These are phyloP conservation scores for Crithidia mellificae DNA, from an alignment of 208 protist genomes.

Conservation along the genomic window DNA sequence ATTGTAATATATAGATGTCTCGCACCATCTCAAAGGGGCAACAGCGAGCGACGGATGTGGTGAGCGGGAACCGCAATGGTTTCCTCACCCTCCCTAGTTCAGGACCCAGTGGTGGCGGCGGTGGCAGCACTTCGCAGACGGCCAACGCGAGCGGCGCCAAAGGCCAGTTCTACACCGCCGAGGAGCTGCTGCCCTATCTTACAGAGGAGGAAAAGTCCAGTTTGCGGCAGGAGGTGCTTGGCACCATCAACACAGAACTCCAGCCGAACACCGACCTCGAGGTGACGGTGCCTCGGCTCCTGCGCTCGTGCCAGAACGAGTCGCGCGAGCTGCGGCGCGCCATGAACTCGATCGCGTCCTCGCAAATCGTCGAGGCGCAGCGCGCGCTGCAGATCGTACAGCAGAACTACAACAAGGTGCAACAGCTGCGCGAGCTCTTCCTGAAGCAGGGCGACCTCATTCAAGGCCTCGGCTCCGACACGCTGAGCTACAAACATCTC, in stretches of 20 bases:
- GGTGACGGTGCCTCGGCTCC: constrained; percentile 71
- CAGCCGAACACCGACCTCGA: constrained; percentile 70
- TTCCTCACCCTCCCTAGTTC: constrained; percentile 17
- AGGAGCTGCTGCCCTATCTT: constrained; percentile 73
- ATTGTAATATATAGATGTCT: constrained; percentile 14
- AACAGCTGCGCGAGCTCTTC: constrained; percentile 67
- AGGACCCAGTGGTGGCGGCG: neutral
- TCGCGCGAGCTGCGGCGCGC: constrained; percentile 71
- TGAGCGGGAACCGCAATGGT: constrained; percentile 29
- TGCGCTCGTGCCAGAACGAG: constrained; percentile 75
- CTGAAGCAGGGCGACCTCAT: constrained; percentile 80
- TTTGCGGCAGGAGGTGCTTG: constrained; percentile 70
- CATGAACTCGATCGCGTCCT: constrained; percentile 81
- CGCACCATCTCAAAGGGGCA: constrained; percentile 30
- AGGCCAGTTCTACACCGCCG: constrained; percentile 57
- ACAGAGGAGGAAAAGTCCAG: constrained; percentile 52
- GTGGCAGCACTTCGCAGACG: neutral
- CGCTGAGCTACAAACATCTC: constrained; percentile 68
- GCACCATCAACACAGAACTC: constrained; percentile 79
- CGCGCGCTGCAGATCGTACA: constrained; percentile 74
- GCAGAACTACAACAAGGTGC: constrained; percentile 59
- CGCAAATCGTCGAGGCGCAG: constrained; percentile 80
- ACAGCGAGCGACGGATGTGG: constrained; percentile 32
- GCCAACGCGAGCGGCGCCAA: constrained; percentile 3
- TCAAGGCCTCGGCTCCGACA: constrained; percentile 65